Percentiles rank a stretch among this genome's conserved stretches.
phyloP scores from a whole-genome alignment of 148 eudicot species.

The Vaccinium corymbosum region DNA sequence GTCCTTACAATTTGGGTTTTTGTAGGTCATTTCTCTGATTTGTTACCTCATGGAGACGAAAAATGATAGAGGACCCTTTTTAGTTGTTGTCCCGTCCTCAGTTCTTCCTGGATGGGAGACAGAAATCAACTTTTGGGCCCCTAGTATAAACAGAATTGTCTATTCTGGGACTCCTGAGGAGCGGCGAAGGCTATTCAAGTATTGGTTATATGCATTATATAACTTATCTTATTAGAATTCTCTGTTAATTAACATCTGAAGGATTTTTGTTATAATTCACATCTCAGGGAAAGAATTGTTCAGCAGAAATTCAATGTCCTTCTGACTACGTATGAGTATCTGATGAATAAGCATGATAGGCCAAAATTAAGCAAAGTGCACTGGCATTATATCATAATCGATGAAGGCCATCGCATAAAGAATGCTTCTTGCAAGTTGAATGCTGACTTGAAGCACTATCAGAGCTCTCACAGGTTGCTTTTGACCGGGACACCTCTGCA shows the following conservation, averaged over 20 bases:
- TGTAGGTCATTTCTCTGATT: conserved; percentile 83
- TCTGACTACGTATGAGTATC: conserved; percentile 91
- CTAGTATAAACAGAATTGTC: conserved; percentile 79
- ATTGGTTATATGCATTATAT: conserved; percentile 24
- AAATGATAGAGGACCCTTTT: conserved; percentile 95
- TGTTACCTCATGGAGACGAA: conserved; percentile 94
- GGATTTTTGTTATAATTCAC: conserved; percentile 5
- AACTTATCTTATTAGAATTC: background rate
- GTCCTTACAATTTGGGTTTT: conserved; percentile 16
- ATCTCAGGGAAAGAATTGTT: conserved; percentile 75
- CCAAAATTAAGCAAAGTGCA: conserved; percentile 86
- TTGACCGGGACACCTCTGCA: conserved; percentile 97
- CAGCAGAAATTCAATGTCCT: conserved; percentile 95
- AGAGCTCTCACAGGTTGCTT: conserved; percentile 86
- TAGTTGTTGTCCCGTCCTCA: conserved; percentile 95
- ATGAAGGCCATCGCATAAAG: conserved; percentile 98
- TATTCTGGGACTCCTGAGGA: conserved; percentile 97
- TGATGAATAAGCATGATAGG: conserved; percentile 98
- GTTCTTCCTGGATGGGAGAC: conserved; percentile 97
- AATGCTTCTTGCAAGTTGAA: conserved; percentile 99
- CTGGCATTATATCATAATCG: conserved; percentile 95
- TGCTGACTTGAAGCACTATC: conserved; percentile 93
- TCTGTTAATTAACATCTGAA: conserved; percentile 3
- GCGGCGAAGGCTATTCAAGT: conserved; percentile 87
- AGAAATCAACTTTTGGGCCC: conserved; percentile 92